Percentiles rank a stretch among this genome's conserved stretches.
phyloP scores from a whole-genome alignment of 2,329 filamentous ascomycete genomes.

The Pestalotiopsis sp. region DNA sequence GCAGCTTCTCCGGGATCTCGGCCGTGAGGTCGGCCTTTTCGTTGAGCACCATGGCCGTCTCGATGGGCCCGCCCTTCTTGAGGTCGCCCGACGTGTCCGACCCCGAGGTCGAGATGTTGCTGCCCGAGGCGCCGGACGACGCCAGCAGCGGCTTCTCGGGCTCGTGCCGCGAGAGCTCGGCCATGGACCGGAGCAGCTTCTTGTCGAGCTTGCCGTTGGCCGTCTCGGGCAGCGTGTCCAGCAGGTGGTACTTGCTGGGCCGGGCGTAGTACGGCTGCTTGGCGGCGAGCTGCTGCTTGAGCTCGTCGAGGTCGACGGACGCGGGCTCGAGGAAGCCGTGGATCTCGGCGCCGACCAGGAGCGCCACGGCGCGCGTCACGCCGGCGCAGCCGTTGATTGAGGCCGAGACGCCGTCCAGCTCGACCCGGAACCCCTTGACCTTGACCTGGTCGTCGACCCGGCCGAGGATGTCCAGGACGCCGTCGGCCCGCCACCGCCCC shows the following conservation, averaged over 20 bases:
- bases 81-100: constrained; percentile 2
- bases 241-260: constrained; percentile 46
- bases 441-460: constrained; percentile 66
- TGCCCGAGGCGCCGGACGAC: constrained; percentile 1
- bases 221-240: constrained; percentile 51
- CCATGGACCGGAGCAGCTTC: constrained; percentile 41
- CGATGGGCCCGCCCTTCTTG: neutral
- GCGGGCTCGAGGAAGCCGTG: constrained; percentile 16
- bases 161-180: constrained; percentile 18
- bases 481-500: constrained; percentile 55
- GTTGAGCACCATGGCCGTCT: constrained; percentile 7
- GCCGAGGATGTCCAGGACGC: constrained; percentile 57
- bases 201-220: constrained; percentile 62
- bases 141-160: constrained; percentile 15
- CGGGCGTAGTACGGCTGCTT: constrained; percentile 59
- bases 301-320: constrained; percentile 21
- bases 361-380: constrained; percentile 10
- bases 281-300: constrained; percentile 43
- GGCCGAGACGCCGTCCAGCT: constrained; percentile 60
- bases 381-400: constrained; percentile 46
- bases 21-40: constrained; percentile 17
- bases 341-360: constrained; percentile 15
- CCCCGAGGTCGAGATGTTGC: constrained; percentile 9
- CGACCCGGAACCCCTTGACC: constrained; percentile 64
- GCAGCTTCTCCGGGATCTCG: constrained; percentile 16